Base-by-base conservation (phyloP, 306 rosid genomes). In the Begonia peltatifolia region DNA sequence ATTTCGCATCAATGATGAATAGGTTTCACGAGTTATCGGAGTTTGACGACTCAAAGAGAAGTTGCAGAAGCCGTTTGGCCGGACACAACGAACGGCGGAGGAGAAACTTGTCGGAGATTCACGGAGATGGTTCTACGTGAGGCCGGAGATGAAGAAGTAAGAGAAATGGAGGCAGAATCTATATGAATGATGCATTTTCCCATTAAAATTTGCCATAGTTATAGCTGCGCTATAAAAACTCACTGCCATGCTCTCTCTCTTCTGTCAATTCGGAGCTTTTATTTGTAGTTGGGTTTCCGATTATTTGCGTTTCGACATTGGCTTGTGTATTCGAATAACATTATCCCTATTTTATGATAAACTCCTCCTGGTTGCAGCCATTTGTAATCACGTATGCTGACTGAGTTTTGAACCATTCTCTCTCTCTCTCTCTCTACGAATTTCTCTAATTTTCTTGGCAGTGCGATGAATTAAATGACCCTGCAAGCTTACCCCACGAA, bases 11-110 rank as follows among this genome's bases (percentile, higher is more conserved):
- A 30, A 30, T 30, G 38, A 14, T 30, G 38, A 30, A 0, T 64
- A 92, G 99, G 84, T 92, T 87, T 57, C 99, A 92, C 50, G 73
- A 67, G 54, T 17, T 87, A 9, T 15, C 77, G 11, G 96, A 83
- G 76, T 92, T 92, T 55, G 99, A 92, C 75, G 87, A 79, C 12
- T 18, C 67, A 4, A 92, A 92, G 63, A 81, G 81, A 70, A 92
- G 99, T 50, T 92, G 99, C 12, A 79, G 99, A 36, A 81, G 78
- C 63, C 89, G 99, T 17, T 71, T 92, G 72, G 99, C 94, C 9
- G 99, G 96, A 58, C 99, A 87, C 60, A 92, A 92, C 15, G 79
- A 81, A 68, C 78, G 96, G 76, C 93, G 99, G 13, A 71, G 99
- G 77, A 92, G 81, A 54, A 75, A 46, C 72, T 54, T 78, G n/a